Percentiles rank a stretch among this genome's conserved stretches.
These are phyloP conservation scores for Barnettozyma wickerhamii DNA, from an alignment of 805 yeast species.

Conservation along the genomic window DNA sequence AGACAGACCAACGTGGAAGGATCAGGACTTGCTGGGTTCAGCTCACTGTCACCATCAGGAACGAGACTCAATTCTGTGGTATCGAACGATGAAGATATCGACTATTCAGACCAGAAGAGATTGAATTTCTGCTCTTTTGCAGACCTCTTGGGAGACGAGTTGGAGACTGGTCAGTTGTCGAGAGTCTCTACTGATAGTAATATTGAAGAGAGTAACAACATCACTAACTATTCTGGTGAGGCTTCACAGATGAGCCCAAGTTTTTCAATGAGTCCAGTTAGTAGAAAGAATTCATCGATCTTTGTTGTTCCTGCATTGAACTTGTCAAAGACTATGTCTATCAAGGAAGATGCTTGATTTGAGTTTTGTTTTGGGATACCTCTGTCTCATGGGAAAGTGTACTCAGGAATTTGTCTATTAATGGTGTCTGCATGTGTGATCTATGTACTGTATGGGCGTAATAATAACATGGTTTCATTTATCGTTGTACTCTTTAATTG, in stretches of 20 bases:
- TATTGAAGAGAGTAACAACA: constrained; percentile 6
- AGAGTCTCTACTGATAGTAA: constrained; percentile 2
- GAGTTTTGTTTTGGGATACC: no score
- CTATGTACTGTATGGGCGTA: no score
- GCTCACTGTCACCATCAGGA: not conserved
- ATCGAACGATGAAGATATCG: constrained; percentile 10
- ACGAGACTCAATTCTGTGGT: not conserved
- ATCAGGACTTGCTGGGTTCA: not conserved
- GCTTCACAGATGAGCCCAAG: not conserved
- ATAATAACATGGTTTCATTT: no score
- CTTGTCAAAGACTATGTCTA: not conserved
- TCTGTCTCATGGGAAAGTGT: no score
- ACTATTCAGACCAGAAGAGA: constrained; percentile 21
- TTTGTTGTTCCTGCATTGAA: constrained; percentile 8
- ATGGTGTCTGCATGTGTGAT: no score
- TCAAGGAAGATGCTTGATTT: not conserved
- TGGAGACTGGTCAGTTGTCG: constrained; percentile 4
- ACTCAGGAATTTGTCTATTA: no score
- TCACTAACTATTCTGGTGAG: constrained; percentile 1
- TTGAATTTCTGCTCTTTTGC: constrained; percentile 26
- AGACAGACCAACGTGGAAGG: constrained; percentile 2
- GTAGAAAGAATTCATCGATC: constrained; percentile 11
- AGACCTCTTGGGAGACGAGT: constrained; percentile 22
- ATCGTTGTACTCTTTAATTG: no score
- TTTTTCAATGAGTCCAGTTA: constrained; percentile 8